Conservation (phyloP, 176 grass and related monocot genomes). For the Thinopyrum elongatum region DNA sequence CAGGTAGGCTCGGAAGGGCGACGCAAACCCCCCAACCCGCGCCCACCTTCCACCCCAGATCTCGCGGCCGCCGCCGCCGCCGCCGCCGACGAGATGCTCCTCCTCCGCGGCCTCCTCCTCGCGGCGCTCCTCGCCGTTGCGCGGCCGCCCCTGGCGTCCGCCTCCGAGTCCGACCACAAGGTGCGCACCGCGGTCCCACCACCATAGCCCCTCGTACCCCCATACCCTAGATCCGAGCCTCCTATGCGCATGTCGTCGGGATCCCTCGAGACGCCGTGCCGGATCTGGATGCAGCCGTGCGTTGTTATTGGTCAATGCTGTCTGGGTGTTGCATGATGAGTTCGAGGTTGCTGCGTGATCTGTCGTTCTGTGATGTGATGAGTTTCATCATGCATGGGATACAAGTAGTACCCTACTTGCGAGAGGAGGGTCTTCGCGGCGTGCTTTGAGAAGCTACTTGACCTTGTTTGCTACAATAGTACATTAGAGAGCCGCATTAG, state of each 20-base stretch:
- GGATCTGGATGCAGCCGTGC: conserved; percentile 10
- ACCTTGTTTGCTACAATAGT: background rate
- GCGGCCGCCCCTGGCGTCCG: conserved; percentile 25
- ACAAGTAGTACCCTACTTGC: background rate
- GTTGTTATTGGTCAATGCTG: background rate
- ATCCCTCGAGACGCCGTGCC: conserved; percentile 9
- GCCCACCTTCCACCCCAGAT: conserved; percentile 23
- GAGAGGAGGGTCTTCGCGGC: background rate
- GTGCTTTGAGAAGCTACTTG: background rate
- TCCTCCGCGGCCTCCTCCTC: conserved; percentile 28
- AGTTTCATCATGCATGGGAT: background rate
- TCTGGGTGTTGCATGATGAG: background rate
- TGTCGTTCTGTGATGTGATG: conserved; percentile 1
- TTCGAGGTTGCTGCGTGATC: background rate
- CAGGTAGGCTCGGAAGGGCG: conserved; percentile 16
- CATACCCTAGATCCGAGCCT: conserved; percentile 27
- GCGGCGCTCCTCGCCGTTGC: conserved; percentile 14
- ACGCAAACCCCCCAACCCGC: background rate
- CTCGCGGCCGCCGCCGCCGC: conserved; percentile 20
- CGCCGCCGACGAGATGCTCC: conserved; percentile 48
- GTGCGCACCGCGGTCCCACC: conserved; percentile 19
- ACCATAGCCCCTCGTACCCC: background rate
- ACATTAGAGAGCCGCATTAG: background rate
- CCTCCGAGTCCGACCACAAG: conserved; percentile 85
- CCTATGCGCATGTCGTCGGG: background rate